Conservation (phyloP, 1,284 basidiomycete species). For the Entoloma clypeatum region DNA sequence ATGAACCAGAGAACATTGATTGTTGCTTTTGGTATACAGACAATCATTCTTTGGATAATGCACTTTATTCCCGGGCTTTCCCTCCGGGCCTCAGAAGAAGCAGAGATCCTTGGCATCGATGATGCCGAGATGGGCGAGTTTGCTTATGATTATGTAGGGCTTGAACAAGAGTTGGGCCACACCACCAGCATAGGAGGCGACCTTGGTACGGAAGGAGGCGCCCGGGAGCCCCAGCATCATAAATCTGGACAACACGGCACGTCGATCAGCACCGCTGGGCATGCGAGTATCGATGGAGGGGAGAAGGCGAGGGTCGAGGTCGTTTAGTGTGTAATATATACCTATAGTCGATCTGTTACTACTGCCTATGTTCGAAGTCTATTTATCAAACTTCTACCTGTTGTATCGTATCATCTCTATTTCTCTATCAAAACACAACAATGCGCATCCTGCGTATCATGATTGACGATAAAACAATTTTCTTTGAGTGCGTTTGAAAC, state of each 20-base stretch:
- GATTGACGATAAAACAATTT: too few relatives aligned
- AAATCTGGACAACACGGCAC: slow-evolving; percentile 3
- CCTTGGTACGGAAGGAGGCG: slow-evolving; percentile 18
- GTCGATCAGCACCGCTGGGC: too few relatives aligned
- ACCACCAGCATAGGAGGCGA: slow-evolving; percentile 8
- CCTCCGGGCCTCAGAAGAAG: slow-evolving; percentile 77
- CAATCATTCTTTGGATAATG: slow-evolving; percentile 88
- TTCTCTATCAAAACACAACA: too few relatives aligned
- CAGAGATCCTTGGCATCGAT: slow-evolving; percentile 91
- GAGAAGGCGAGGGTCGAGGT: too few relatives aligned
- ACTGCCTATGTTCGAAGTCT: too few relatives aligned
- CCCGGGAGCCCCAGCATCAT: slow-evolving; percentile 24
- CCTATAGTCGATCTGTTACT: too few relatives aligned
- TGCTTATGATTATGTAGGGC: slow-evolving; percentile 85
- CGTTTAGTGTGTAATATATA: too few relatives aligned
- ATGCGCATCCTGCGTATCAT: too few relatives aligned
- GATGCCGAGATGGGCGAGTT: slow-evolving; percentile 94
- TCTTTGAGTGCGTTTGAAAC: too few relatives aligned
- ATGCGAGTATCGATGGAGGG: too few relatives aligned
- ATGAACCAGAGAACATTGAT: not conserved
- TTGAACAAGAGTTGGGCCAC: slow-evolving; percentile 52
- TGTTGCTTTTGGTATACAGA: slow-evolving; percentile 34
- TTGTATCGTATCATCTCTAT: too few relatives aligned
- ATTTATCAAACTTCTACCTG: too few relatives aligned
- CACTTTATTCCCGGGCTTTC: slow-evolving; percentile 87